These are phyloP conservation scores for Dipodascus geniculatus DNA, from an alignment of 805 yeast species.

Conservation along the genomic window DNA sequence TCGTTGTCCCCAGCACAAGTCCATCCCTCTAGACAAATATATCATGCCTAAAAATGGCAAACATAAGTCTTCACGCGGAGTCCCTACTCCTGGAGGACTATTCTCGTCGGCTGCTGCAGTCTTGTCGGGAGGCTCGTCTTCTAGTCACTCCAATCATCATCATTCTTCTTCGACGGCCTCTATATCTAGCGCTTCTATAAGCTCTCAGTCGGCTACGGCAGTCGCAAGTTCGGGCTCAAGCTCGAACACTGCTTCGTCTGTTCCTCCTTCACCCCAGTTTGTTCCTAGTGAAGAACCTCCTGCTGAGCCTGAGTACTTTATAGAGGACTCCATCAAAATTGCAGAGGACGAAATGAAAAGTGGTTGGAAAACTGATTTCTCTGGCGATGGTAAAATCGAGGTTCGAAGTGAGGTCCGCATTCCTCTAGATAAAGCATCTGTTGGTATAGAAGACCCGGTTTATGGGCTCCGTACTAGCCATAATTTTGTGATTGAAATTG, in stretches of 20 bases:
- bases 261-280: background rate
- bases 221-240: background rate
- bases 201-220: background rate
- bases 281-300: background rate
- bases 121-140: background rate
- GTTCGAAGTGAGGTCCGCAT: constrained; percentile 29
- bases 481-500: constrained; percentile 68
- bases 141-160: background rate
- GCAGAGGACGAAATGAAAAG: constrained; percentile 70
- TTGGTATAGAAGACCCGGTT: constrained; percentile 75
- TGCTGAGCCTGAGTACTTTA: constrained; percentile 1
- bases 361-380: constrained; percentile 94
- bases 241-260: background rate
- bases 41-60: background rate
- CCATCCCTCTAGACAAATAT: background rate
- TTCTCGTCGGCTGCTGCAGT: constrained; percentile 6
- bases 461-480: constrained; percentile 71
- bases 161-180: background rate
- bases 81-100: constrained; percentile 1
- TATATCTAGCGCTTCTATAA: background rate
- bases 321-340: constrained; percentile 63
- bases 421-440: constrained; percentile 41
- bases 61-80: constrained; percentile 17
- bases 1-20: constrained; percentile 44
- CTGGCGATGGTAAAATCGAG: constrained; percentile 68